Base-by-base conservation (phyloP, 106 monocot genomes). In the Hemerocallis citrina region DNA sequence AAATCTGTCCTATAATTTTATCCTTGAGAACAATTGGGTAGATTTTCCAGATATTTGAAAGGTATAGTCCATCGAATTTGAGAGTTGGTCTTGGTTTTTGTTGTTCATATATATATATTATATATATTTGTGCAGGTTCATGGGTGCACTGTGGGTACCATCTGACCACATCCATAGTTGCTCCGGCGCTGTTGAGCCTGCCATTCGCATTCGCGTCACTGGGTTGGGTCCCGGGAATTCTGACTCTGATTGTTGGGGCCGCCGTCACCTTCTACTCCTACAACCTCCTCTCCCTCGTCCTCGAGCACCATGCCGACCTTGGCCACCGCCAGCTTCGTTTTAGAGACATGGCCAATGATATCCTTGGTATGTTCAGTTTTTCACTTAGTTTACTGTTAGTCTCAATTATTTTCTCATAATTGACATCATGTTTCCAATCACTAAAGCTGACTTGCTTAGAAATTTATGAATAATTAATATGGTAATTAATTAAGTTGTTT, bases 101-200 rank as follows among this genome's bases (percentile, higher is more conserved):
- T n/a, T 50, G 49, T 25, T 24, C 12, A 50, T 54, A 11, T 6
- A 11, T 11, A 38, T 38, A 38, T 38, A 38, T 38, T n/a, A 38
- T 38, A 11, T 67, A 12, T 25, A 25, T 64, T 8, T 13, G 4
- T 59, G 24, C 68, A 89, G 93, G 94, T 12, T 81, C 89, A 20
- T 94, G 94, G 94, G 24, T 85, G 27, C 89, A 94, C 77, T 89
- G 89, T 31, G 89, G 85, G 7, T 94, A 89, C 67, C 94, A 89
- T 39, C 64, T 94, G 68, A 86, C 94, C 34, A 89, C 89, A 27
- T 94, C 94, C 7, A 94, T 94, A 36, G 89, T 89, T 24, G 89
- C 89, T 0, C 89, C 89, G 51, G 80, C 85, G 34, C 57, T 94
- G 62, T 77, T 94, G 24, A 94, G 94, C 68, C 68, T 94, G 39